Conservation (phyloP, 2,329 filamentous ascomycete genomes). For the Alternaria tenuissima region DNA sequence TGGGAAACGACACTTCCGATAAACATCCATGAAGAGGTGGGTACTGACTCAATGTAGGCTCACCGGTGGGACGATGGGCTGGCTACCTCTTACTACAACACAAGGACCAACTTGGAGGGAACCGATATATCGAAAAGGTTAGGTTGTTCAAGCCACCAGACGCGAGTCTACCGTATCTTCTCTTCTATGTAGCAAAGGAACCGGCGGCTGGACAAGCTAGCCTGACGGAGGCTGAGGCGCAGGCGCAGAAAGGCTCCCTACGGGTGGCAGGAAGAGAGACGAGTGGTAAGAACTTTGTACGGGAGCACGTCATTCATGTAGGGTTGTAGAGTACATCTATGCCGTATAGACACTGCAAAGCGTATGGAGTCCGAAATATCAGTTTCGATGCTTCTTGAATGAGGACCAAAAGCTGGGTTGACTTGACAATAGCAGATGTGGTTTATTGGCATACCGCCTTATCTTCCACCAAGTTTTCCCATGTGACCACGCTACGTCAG, state of each 20-base stretch:
- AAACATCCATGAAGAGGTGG: not conserved
- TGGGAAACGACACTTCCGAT: too few species aligned
- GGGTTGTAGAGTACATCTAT: not conserved
- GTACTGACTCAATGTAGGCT: conserved; percentile 1
- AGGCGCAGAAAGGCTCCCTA: not conserved
- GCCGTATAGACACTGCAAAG: not conserved
- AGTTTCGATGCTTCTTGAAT: not conserved
- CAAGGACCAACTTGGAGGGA: conserved; percentile 16
- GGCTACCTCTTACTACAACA: conserved; percentile 24
- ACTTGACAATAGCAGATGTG: not conserved
- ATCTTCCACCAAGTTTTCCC: not conserved
- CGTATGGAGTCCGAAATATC: not conserved
- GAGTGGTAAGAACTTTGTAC: not conserved
- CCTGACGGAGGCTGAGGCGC: not conserved
- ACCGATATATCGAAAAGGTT: conserved; percentile 20
- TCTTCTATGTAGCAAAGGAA: conserved; percentile 15
- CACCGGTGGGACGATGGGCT: conserved; percentile 16
- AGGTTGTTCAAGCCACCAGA: conserved; percentile 7
- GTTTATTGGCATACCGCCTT: not conserved
- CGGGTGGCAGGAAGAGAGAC: not conserved
- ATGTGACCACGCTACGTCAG: not conserved
- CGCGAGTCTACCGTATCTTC: conserved; percentile 11
- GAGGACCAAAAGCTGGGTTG: not conserved
- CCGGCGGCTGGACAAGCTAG: not conserved
- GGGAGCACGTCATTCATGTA: conserved; percentile 7